These are phyloP conservation scores for Daldinia bambusicola DNA, from an alignment of 495 filamentous ascomycete species.

Conservation along the genomic window DNA sequence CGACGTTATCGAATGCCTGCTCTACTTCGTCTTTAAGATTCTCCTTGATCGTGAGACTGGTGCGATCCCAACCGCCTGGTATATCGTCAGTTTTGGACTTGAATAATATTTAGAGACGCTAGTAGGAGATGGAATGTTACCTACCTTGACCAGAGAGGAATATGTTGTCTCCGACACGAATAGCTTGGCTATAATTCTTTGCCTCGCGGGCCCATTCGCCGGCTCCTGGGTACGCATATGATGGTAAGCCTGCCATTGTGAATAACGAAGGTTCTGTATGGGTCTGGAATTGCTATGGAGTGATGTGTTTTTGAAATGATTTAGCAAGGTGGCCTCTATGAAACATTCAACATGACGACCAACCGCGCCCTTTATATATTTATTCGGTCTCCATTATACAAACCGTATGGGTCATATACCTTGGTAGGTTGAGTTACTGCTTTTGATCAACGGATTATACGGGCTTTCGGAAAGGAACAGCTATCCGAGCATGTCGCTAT, in stretches of 20 bases:
- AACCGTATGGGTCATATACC: background rate
- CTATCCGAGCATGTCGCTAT: background rate
- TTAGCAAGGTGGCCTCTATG: background rate
- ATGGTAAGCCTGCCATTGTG: background rate
- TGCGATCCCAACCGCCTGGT: slow-evolving; percentile 63
- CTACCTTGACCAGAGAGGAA: slow-evolving; percentile 66
- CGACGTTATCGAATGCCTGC: slow-evolving; percentile 65
- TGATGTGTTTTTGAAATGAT: background rate
- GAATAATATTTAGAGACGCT: background rate
- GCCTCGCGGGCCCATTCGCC: slow-evolving; percentile 52
- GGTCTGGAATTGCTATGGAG: background rate
- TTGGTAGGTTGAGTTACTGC: background rate
- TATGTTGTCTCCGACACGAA: slow-evolving; percentile 63
- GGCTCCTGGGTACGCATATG: slow-evolving; percentile 50
- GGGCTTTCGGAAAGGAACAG: background rate
- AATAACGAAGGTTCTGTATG: background rate
- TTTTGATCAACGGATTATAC: background rate
- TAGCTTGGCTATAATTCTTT: slow-evolving; percentile 64
- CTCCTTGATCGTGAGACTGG: slow-evolving; percentile 49
- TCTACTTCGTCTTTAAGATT: slow-evolving; percentile 62
- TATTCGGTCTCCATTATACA: background rate
- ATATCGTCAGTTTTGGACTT: background rate
- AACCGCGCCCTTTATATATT: background rate
- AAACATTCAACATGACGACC: background rate
- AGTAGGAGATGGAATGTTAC: background rate